Base-by-base conservation (phyloP, 306 rosid species). In the Medicago lupulina region DNA sequence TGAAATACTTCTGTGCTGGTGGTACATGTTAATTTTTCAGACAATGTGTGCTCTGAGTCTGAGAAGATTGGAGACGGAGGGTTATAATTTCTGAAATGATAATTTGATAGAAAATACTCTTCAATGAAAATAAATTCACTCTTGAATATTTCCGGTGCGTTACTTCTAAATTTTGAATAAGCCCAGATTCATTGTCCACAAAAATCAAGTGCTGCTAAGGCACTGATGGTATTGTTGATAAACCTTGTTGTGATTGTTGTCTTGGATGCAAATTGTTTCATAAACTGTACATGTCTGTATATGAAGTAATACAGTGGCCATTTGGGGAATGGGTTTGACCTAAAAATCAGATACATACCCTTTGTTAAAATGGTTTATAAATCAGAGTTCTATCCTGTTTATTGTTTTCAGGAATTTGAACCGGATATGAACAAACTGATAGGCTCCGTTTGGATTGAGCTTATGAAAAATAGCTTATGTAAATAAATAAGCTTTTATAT, bases 91-190 rank as follows among this genome's bases (percentile, higher is more conserved):
- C n/a, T 58, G 54, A 68, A 34, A 17, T 67, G 70, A 44, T 57
- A 47, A 12, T 39, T 75, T 69, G 59, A 57, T 25, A 2, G 39
- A 21, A 57, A 16, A 75, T 14, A 9, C 58, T 11, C 12, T 40
- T 17, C 64, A 41, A 61, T 25, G 17, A 4, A 55, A 40, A 76
- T 0, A 50, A 47, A 25, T 43, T 12, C 28, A 31, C 13, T 43
- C 16, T 72, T 38, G 8, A 28, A 59, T 23, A 15, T 10, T 67
- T 13, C 28, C 10, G 2, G 44, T 16, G 31, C 2, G 47, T 63
- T 76, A 75, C 53, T 54, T 64, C 65, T 55, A 55, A 43, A 64
- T 25, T 77, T 73, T 73, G 41, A 59, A 62, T 62, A 43, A 71
- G 44, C 49, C 63, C 47, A 41, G 17, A 50, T 19, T n/a, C 65